Percentiles rank a stretch among this genome's conserved stretches.
phyloP scores from a whole-genome alignment of 805 yeast genomes.

The Hermanozyma aechmeae region DNA sequence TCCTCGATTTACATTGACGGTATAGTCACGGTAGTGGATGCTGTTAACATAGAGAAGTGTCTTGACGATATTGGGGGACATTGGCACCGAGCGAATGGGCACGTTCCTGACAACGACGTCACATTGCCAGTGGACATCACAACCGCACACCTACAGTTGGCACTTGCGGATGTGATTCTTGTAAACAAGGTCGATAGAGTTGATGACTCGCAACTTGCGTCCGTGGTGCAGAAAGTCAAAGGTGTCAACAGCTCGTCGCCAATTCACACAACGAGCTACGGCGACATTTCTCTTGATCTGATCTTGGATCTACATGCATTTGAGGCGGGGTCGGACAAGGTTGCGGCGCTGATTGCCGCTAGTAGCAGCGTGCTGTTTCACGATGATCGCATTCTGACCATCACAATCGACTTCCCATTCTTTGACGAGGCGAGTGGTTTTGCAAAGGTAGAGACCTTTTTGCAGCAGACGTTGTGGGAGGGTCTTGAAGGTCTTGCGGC shows the following conservation, averaged over 20 bases:
- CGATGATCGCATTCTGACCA: slow-evolving; percentile 29
- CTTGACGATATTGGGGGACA: slow-evolving; percentile 68
- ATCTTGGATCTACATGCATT: slow-evolving; percentile 78
- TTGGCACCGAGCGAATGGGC: slow-evolving; percentile 42
- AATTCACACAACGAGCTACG: slow-evolving; percentile 56
- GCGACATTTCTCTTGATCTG: slow-evolving; percentile 58
- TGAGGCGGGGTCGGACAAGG: slow-evolving; percentile 26
- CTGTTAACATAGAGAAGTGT: slow-evolving; percentile 54
- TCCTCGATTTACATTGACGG: slow-evolving; percentile 87
- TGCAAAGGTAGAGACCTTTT: slow-evolving; percentile 43
- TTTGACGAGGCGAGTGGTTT: slow-evolving; percentile 28
- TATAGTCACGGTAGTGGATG: slow-evolving; percentile 78
- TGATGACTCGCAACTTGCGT: slow-evolving; percentile 13
- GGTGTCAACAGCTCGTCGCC: slow-evolving; percentile 65
- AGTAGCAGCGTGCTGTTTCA: slow-evolving; percentile 17
- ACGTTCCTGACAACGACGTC: slow-evolving; percentile 14
- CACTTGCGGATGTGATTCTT: slow-evolving; percentile 76
- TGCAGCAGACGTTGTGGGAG: slow-evolving; percentile 77
- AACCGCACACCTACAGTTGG: slow-evolving; percentile 84
- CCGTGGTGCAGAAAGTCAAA: slow-evolving; percentile 30
- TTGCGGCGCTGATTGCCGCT: slow-evolving; percentile 8
- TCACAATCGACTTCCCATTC: slow-evolving; percentile 35
- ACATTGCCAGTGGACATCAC: slow-evolving; percentile 40
- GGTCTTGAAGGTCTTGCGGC: slow-evolving; percentile 33
- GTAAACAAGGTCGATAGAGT: slow-evolving; percentile 67